Percentiles rank a stretch among this genome's conserved stretches.
phyloP scores from a whole-genome alignment of 495 filamentous ascomycete species.

The Hypoxylon intermedium region DNA sequence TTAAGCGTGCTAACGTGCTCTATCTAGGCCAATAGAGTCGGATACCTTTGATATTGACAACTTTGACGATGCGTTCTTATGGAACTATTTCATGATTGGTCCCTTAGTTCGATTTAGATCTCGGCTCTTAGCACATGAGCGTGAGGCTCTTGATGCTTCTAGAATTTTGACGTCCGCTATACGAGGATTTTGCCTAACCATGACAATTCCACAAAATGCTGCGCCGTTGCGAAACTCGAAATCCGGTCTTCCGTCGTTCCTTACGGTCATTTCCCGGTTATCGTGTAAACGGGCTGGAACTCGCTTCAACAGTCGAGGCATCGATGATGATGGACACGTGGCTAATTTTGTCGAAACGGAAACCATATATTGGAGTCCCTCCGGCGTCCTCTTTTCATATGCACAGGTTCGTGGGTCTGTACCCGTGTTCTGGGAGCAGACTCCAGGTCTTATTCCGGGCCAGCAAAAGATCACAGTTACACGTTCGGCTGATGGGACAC shows the following conservation, averaged over 20 bases:
- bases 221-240: constrained; percentile 63
- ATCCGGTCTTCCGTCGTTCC: constrained; percentile 76
- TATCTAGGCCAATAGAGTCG: constrained; percentile 56
- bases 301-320: constrained; percentile 92
- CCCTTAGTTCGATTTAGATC: constrained; percentile 89
- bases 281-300: constrained; percentile 93
- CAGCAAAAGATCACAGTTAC: constrained; percentile 96
- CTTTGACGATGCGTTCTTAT: constrained; percentile 88
- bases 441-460: constrained; percentile 81
- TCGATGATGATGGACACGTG: constrained; percentile 96
- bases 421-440: constrained; percentile 97
- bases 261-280: constrained; percentile 90
- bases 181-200: constrained; percentile 84
- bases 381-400: constrained; percentile 86
- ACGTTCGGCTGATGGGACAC: constrained; percentile 85
- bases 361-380: constrained; percentile 75
- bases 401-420: constrained; percentile 91
- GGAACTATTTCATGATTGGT: constrained; percentile 98
- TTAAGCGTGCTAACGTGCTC: constrained; percentile 26
- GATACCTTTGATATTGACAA: constrained; percentile 78
- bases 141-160: constrained; percentile 77
- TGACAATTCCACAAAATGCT: constrained; percentile 72
- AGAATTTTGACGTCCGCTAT: constrained; percentile 93
- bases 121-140: constrained; percentile 74
- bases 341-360: constrained; percentile 82